phyloP scores from a whole-genome alignment of 768 basidiomycete genomes.

The Phylloporus arenicola region DNA sequence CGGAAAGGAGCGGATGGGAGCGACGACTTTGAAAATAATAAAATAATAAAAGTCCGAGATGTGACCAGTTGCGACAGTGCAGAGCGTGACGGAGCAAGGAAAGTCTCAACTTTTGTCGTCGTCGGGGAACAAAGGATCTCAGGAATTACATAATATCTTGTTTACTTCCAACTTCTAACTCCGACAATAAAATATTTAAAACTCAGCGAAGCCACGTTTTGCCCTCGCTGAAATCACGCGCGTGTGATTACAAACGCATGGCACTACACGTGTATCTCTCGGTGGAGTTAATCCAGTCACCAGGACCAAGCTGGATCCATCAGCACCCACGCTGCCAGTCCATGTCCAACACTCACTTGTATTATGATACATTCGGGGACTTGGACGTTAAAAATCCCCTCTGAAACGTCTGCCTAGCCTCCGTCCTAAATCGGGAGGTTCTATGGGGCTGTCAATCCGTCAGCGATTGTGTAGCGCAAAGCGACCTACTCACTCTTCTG shows the following conservation, averaged over 20 bases:
- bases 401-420: slow-evolving; percentile 1
- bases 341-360: slow-evolving; percentile 7
- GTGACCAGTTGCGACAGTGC: slow-evolving; percentile 3
- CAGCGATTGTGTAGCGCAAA: neutral
- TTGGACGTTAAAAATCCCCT: slow-evolving; percentile 24
- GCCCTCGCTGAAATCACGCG: slow-evolving; percentile 24
- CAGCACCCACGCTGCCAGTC: neutral
- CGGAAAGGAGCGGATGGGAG: slow-evolving; percentile 48
- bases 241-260: slow-evolving; percentile 8
- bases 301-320: slow-evolving; percentile 14
- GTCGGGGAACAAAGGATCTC: slow-evolving; percentile 9
- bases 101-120: slow-evolving; percentile 17
- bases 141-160: slow-evolving; percentile 16
- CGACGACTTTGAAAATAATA: slow-evolving; percentile 10
- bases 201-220: slow-evolving; percentile 18
- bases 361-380: slow-evolving; percentile 26
- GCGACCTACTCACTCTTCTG: slow-evolving; percentile 19
- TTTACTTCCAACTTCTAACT: slow-evolving; percentile 18
- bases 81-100: slow-evolving; percentile 12
- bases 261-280: slow-evolving; percentile 15
- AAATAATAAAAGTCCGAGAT: slow-evolving; percentile 18
- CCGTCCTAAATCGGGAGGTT: slow-evolving; percentile 10
- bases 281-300: slow-evolving; percentile 11
- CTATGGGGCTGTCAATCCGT: slow-evolving; percentile 17
- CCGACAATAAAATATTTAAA: slow-evolving; percentile 13